Base-by-base conservation (phyloP, 1,139 yeast genomes). In the Hemisphaericaspora xylanilytica region DNA sequence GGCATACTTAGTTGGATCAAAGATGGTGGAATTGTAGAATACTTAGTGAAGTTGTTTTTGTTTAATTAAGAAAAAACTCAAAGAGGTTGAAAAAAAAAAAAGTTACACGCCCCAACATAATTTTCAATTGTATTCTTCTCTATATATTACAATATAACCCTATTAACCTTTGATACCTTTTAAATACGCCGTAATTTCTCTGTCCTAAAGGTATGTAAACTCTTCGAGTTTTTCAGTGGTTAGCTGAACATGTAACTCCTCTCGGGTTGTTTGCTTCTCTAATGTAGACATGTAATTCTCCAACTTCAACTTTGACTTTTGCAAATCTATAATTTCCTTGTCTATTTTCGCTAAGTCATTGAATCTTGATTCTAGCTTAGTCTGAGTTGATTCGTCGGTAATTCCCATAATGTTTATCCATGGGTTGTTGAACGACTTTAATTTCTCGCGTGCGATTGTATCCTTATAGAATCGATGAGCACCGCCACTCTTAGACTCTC, bases 181-280 rank as follows among this genome's bases (percentile, higher is more conserved):
- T 17, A 20, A 30, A 21, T 20, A 22, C 12, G 9, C 17, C 9
- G 18, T 18, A 17, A 17, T 29, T 9, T 4, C 15, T 11, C 4
- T 11, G 8, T n/a, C 3, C 38, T 43, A 67, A 49, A 66, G 48
- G 42, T 63, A 65, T 10, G 64, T 52, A 51, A 70, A 62, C 49
- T 70, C 76, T 39, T 68, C 75, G 35, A 71, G 54, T 47, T 70
- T 70, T 43, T 70, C 75, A 24, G 48, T 56, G 28, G 73, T 61
- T 17, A 68, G 43, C 40, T 64, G 65, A 6, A 64, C 71, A 44
- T 67, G 63, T 29, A 67, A 46, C 22, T 53, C 65, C 42, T 70
- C 75, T 36, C 67, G 52, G 17, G 41, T 49, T 1, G 62, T 57
- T 36, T 60, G 67, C 9, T 55, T 51, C 27, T 65, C 66, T 30